Evolutionary conservation across 352 stramenopile species (phyloP).

Genomic region (Globisporangium apiculatum): DNA sequence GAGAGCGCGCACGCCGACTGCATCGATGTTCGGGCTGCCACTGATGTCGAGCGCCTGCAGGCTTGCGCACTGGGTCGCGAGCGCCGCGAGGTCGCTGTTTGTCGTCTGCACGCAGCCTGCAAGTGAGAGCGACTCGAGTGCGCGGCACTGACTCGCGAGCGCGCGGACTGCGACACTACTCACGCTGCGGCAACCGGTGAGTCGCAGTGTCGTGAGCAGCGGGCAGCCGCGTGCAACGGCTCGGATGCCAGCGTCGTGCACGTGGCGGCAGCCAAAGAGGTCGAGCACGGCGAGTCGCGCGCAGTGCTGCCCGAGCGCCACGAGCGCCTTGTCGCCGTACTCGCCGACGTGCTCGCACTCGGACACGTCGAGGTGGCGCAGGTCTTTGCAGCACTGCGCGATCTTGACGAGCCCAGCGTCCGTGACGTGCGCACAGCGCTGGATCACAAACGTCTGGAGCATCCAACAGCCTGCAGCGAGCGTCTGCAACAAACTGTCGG

Average conservation of each 20-base stretch:
- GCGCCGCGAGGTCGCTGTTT: conserved; percentile 56
- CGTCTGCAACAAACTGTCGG: conserved; percentile 77
- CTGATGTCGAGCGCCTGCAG: conserved; percentile 72
- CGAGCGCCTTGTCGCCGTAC: conserved; percentile 89
- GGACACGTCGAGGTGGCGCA: conserved; percentile 80
- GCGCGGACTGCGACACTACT: conserved; percentile 66
- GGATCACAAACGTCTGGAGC: conserved; percentile 76
- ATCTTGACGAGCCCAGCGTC: conserved; percentile 85
- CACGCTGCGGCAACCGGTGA: conserved; percentile 83
- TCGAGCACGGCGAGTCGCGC: conserved; percentile 67
- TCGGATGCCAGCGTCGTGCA: conserved; percentile 73
- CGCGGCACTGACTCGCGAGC: conserved; percentile 64
- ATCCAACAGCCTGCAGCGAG: conserved; percentile 85
- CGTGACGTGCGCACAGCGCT: conserved; percentile 69
- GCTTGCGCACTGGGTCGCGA: conserved; percentile 38
- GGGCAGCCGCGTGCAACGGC: conserved; percentile 80
- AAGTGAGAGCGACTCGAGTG: conserved; percentile 72
- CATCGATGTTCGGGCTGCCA: conserved; percentile 60
- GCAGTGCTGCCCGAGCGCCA: conserved; percentile 85
- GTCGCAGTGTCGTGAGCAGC: conserved; percentile 74
- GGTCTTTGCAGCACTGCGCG: conserved; percentile 77
- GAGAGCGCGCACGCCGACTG: conserved; percentile 46
- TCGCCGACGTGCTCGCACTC: conserved; percentile 84
- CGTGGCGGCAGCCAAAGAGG: conserved; percentile 85
- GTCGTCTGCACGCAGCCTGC: conserved; percentile 76